Percentiles rank a stretch among this genome's conserved stretches.
These are phyloP conservation scores for Cystobasidium sp. DNA, from an alignment of 1,284 basidiomycete species.

Conservation along the genomic window DNA sequence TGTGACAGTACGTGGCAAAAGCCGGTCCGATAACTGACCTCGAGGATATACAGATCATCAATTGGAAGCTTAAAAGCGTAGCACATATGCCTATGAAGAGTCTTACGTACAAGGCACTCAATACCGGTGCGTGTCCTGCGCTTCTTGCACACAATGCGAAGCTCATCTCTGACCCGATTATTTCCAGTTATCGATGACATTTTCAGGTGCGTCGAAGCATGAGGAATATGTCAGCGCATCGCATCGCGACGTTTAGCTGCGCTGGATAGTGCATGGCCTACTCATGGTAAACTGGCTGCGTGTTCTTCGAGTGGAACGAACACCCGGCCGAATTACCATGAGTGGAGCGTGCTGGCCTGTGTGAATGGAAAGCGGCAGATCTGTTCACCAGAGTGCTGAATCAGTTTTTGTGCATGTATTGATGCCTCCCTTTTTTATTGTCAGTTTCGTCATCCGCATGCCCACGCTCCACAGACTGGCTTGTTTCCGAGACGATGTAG, in stretches of 20 bases:
- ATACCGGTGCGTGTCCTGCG: slow-evolving; percentile 52
- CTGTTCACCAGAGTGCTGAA: too few species aligned
- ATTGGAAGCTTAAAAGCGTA: slow-evolving; percentile 66
- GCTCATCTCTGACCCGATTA: too few species aligned
- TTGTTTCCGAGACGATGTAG: slow-evolving; percentile 67
- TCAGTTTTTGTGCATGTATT: too few species aligned
- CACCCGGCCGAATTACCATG: too few species aligned
- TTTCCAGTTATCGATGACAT: slow-evolving; percentile 13
- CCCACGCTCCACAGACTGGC: slow-evolving; percentile 87
- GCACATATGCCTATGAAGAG: slow-evolving; percentile 96
- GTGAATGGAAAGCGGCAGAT: too few species aligned
- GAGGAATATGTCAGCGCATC: too few species aligned
- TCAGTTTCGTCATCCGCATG: slow-evolving; percentile 87
- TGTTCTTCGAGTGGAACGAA: too few species aligned
- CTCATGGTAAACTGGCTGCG: too few species aligned
- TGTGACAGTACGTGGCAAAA: neutral
- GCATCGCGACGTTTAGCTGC: neutral
- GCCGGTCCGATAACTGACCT: too few species aligned
- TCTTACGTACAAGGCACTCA: slow-evolving; percentile 81
- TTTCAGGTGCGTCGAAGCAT: neutral
- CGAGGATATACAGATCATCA: slow-evolving; percentile 62
- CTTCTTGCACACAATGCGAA: neutral
- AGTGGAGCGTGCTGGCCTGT: too few species aligned
- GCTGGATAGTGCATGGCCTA: neutral
- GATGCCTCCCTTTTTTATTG: slow-evolving; percentile 7